Base-by-base conservation (phyloP, 139 green algal genomes). In the Coccomyxa sp. region DNA sequence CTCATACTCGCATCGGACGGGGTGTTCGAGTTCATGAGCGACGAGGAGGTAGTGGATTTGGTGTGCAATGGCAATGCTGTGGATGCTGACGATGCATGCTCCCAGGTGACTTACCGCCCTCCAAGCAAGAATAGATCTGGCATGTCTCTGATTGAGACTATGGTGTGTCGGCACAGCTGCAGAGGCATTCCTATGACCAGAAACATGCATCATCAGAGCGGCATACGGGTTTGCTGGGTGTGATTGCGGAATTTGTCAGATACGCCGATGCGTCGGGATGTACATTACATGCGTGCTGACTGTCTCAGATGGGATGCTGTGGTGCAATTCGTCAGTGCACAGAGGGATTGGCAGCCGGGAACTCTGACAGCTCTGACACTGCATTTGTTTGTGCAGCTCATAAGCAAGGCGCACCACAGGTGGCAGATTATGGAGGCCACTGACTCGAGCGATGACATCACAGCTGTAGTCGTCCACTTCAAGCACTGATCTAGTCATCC, bases 21-120 rank as follows among this genome's bases (percentile, higher is more conserved):
- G 36, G 92, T 98, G 36, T 98, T 95, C 91, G 94, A 98, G 84
- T 97, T 97, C 79, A 94, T 98, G 70, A 87, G 71, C 41, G 93
- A 87, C 83, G 87, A 98, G 85, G 91, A 95, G 79, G 95, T 91
- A 9, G 89, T 97, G 27, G 91, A 96, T 29, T 86, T 95, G 54
- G 81, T 94, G 31, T 81, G 79, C 9, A 78, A 78, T 69, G 86
- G 77, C 68, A 78, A 83, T 9, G 88, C 78, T 35, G 83, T 86
- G 8, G 90, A 94, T 77, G 86, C 87, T 93, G 74, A 70, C 76
- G 6, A 18, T 76, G 38, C 22, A 10, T 76, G 71, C 38, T 68
- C 22, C 8, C 22, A 68, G 39, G 38, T 37, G 38, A 37, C 18
- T 33, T 58, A 27, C 22, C 10, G n/a, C n/a, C 8, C 8, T 29